phyloP scores from a whole-genome alignment of 208 protist genomes.

The Polymyxa betae region DNA sequence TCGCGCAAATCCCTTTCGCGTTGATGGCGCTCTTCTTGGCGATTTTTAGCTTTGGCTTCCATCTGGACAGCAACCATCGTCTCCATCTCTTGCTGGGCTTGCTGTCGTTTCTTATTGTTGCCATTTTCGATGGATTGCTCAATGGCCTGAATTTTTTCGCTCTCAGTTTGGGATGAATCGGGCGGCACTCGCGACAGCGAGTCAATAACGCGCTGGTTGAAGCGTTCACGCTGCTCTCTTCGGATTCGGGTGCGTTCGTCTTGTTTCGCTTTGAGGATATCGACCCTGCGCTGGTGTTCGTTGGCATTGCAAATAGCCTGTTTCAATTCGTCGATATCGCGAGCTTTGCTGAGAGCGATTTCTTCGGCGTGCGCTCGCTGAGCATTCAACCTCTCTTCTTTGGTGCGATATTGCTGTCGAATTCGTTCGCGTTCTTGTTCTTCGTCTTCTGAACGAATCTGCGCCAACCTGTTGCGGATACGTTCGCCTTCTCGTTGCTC shows the following conservation, averaged over 20 bases:
- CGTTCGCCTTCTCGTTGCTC: conserved; percentile 2
- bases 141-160: neutral
- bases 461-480: neutral
- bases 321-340: neutral
- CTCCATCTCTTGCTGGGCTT: conserved; percentile 10
- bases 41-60: too few species aligned
- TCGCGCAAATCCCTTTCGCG: neutral
- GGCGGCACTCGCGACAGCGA: neutral
- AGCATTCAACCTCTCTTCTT: neutral
- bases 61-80: neutral
- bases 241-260: neutral
- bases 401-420: neutral
- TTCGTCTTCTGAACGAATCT: neutral
- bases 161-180: neutral
- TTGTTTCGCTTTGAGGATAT: conserved; percentile 9
- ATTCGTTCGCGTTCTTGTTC: neutral
- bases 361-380: neutral
- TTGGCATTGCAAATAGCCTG: neutral
- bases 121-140: neutral
- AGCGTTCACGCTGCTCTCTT: neutral
- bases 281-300: neutral
- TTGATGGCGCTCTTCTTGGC: neutral
- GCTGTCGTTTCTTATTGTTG: neutral
- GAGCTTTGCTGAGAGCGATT: neutral
- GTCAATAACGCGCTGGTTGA: neutral